These are phyloP conservation scores for Hypoxylon perforatum DNA, from an alignment of 495 filamentous ascomycete species.

Conservation along the genomic window DNA sequence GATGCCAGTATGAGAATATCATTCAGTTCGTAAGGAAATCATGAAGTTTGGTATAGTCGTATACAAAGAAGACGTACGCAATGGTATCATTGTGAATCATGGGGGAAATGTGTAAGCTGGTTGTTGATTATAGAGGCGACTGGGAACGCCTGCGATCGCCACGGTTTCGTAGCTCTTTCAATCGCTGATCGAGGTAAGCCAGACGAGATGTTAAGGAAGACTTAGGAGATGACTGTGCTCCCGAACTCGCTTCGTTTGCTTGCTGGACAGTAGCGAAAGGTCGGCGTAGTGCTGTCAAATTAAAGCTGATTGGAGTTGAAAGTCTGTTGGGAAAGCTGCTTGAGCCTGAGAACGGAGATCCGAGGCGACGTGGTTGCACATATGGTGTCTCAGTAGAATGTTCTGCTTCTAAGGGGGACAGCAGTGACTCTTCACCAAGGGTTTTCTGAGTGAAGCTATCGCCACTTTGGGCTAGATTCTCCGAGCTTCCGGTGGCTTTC, in stretches of 20 bases:
- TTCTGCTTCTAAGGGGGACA: neutral
- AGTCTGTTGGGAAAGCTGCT: slow-evolving; percentile 62
- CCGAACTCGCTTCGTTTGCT: slow-evolving; percentile 39
- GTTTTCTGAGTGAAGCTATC: slow-evolving; percentile 48
- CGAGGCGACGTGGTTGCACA: slow-evolving; percentile 54
- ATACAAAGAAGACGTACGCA: slow-evolving; percentile 29
- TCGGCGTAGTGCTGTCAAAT: slow-evolving; percentile 54
- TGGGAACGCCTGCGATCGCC: slow-evolving; percentile 50
- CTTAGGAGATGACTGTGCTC: slow-evolving; percentile 46
- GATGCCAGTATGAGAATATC: slow-evolving; percentile 36
- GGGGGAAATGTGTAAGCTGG: slow-evolving; percentile 1
- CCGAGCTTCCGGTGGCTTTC: slow-evolving; percentile 20
- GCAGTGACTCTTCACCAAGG: slow-evolving; percentile 3
- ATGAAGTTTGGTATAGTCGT: slow-evolving; percentile 39
- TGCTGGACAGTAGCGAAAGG: slow-evolving; percentile 60
- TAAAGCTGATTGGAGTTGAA: slow-evolving; percentile 53
- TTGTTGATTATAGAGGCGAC: slow-evolving; percentile 51
- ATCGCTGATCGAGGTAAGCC: slow-evolving; percentile 62
- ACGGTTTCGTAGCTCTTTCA: slow-evolving; percentile 60
- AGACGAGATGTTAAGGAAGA: slow-evolving; percentile 57
- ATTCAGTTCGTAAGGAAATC: slow-evolving; percentile 47
- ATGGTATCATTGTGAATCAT: slow-evolving; percentile 12
- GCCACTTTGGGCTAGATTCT: slow-evolving; percentile 17
- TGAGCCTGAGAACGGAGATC: slow-evolving; percentile 61
- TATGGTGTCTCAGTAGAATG: slow-evolving; percentile 33